These are phyloP conservation scores for Bretschneidera sinensis DNA, from an alignment of 345 rosid genomes.

Conservation along the genomic window DNA sequence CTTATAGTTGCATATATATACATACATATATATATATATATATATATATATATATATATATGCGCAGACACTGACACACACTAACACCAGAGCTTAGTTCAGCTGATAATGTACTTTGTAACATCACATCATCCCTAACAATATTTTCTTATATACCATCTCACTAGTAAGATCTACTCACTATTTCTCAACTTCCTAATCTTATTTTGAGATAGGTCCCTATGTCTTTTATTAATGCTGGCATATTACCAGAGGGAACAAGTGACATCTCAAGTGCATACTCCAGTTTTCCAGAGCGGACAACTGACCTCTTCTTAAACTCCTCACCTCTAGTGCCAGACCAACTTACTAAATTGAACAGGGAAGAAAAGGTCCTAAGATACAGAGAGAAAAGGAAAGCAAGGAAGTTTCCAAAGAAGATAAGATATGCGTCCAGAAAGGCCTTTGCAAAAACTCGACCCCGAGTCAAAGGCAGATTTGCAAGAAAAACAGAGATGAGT, in stretches of 20 bases:
- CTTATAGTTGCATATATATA: no score
- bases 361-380: constrained; percentile 39
- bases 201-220: constrained; percentile 18
- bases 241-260: constrained; percentile 10
- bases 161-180: neutral
- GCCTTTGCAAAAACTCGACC: constrained; percentile 36
- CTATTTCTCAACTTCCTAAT: neutral
- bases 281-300: constrained; percentile 9
- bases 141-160: neutral
- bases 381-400: constrained; percentile 34
- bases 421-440: constrained; percentile 34
- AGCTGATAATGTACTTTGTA: no score
- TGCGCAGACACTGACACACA: no score
- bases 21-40: neutral
- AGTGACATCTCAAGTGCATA: constrained; percentile 17
- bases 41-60: neutral
- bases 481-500: constrained; percentile 23
- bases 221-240: constrained; percentile 11
- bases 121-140: neutral
- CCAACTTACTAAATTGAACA: constrained; percentile 13
- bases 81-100: no score
- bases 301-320: constrained; percentile 8
- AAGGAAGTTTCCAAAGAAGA: constrained; percentile 30
- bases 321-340: constrained; percentile 24
- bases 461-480: constrained; percentile 36